phyloP scores from a whole-genome alignment of 129 eudicot genomes.

The Mikania micrantha region DNA sequence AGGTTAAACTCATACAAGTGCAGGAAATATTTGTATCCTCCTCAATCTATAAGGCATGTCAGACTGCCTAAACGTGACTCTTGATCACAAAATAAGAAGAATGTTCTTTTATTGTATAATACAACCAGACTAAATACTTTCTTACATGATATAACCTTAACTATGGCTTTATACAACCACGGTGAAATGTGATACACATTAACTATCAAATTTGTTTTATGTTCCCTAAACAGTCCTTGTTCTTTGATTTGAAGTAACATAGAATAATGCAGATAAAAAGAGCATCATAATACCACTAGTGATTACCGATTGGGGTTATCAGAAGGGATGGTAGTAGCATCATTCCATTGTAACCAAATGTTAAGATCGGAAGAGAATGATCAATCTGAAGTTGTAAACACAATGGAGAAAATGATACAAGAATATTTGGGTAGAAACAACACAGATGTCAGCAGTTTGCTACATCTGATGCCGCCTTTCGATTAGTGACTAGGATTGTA shows the following conservation, averaged over 20 bases:
- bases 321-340: background rate
- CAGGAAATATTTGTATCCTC: conserved; percentile 1
- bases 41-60: background rate
- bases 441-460: background rate
- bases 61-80: background rate
- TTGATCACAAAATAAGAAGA: conserved; percentile 8
- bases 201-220: background rate
- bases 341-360: background rate
- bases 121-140: background rate
- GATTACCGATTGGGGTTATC: background rate
- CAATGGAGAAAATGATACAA: background rate
- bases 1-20: background rate
- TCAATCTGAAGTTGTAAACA: background rate
- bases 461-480: background rate
- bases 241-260: background rate
- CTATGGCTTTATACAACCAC: background rate
- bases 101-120: background rate
- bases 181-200: background rate
- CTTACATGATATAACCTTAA: background rate
- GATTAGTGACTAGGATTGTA: background rate
- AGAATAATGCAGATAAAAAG: background rate
- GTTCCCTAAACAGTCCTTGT: background rate
- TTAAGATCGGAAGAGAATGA: background rate
- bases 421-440: background rate
- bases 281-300: background rate